Evolutionary conservation across 345 rosid species (phyloP).

Genomic region (Acer campestre): DNA sequence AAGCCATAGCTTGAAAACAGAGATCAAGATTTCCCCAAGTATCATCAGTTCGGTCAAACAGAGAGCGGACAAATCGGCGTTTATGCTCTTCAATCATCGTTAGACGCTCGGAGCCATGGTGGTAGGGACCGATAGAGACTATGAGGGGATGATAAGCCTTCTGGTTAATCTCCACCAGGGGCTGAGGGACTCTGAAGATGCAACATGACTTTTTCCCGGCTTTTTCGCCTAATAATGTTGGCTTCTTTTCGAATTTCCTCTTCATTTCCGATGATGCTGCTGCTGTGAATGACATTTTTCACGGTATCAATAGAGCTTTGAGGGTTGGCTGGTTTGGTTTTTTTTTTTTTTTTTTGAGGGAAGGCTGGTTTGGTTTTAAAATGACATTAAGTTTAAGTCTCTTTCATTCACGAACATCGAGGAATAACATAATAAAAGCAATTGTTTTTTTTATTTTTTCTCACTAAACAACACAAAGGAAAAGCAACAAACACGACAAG

Average conservation of each 20-base stretch:
- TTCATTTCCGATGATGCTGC: not conserved
- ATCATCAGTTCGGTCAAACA: not conserved
- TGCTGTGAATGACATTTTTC: not conserved
- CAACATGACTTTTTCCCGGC: conserved; percentile 27
- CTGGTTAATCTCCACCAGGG: conserved; percentile 24
- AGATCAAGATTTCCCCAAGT: not conserved
- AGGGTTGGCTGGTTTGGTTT: too few species aligned
- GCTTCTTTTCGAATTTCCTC: conserved; percentile 1
- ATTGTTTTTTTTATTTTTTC: too few species aligned
- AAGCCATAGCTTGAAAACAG: not conserved
- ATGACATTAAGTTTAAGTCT: too few species aligned
- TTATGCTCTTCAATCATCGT: conserved; percentile 27
- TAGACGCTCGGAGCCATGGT: not conserved
- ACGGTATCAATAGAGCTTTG: too few species aligned
- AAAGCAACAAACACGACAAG: too few species aligned
- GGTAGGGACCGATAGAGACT: conserved; percentile 28
- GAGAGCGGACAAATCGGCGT: conserved; percentile 3
- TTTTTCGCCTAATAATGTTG: conserved; percentile 19
- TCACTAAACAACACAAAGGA: too few species aligned
- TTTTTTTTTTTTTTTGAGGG: too few species aligned
- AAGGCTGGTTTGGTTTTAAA: too few species aligned
- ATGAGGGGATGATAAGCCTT: conserved; percentile 22
- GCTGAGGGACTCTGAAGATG: conserved; percentile 34
- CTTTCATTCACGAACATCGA: too few species aligned
- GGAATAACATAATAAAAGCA: too few species aligned